A percentile compares a stretch with the other conserved stretches of the same genome.
Conservation (phyloP, 2,329 filamentous ascomycete genomes). For the Thielaviopsis ethacetica region DNA sequence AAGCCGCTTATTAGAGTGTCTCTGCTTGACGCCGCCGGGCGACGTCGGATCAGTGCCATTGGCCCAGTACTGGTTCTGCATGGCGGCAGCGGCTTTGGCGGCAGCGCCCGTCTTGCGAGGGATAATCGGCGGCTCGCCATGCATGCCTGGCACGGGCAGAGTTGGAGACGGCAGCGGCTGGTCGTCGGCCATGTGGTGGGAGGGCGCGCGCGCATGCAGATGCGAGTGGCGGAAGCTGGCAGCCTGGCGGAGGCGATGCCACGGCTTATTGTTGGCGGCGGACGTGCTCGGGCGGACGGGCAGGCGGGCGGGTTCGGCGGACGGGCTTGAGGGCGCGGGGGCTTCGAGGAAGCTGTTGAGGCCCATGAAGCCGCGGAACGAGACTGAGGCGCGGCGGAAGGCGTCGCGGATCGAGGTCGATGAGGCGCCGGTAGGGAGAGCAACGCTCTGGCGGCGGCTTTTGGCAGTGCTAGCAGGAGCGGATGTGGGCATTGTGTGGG, state of each 20-base stretch:
- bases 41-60: conserved; percentile 1
- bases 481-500: conserved; percentile 17
- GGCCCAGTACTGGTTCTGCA: conserved; percentile 34
- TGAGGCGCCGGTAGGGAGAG: conserved; percentile 16
- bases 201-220: conserved; percentile 27
- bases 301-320: conserved; percentile 18
- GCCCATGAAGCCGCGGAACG: conserved; percentile 35
- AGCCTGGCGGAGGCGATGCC: conserved; percentile 35
- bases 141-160: conserved; percentile 29
- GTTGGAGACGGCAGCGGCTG: conserved; percentile 13
- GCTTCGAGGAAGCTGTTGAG: conserved; percentile 21
- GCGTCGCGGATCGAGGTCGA: conserved; percentile 29
- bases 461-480: conserved; percentile 16
- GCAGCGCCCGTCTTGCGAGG: conserved; percentile 43
- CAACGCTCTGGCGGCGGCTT: conserved; percentile 14
- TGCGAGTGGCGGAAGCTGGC: conserved; percentile 33
- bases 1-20: not conserved
- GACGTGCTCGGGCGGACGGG: conserved; percentile 2
- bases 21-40: not conserved
- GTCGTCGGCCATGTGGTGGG: conserved; percentile 11
- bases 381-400: conserved; percentile 38
- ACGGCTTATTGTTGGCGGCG: conserved; percentile 17
- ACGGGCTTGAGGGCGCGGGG: conserved; percentile 16
- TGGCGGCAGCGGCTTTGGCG: conserved; percentile 42
- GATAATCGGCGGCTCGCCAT: conserved; percentile 41